Conservation (phyloP, 2,329 filamentous ascomycete genomes). For the Magnaporthales sp. region DNA sequence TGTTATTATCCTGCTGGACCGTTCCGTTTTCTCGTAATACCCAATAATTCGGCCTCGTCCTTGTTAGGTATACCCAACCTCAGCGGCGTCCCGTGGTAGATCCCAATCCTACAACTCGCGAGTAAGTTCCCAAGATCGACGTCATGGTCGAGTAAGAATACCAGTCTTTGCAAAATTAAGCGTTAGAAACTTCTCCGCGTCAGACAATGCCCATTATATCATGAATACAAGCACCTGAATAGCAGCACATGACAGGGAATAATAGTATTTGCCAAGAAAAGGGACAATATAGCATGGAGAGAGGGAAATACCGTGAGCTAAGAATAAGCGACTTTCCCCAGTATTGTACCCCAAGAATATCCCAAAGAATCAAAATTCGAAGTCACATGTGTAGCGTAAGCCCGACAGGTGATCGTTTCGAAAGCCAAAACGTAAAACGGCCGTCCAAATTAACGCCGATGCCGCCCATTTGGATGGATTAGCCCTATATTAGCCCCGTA, state of each 20-base stretch:
- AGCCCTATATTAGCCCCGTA: background rate
- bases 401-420: slow-evolving; percentile 2
- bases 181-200: background rate
- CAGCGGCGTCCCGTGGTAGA: background rate
- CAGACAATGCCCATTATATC: background rate
- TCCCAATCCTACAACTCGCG: background rate
- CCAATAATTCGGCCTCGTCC: background rate
- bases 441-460: slow-evolving; percentile 3
- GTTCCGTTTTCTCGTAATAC: background rate
- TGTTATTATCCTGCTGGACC: background rate
- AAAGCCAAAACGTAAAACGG: background rate
- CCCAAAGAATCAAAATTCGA: background rate
- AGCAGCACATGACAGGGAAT: background rate
- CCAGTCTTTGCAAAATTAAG: background rate
- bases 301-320: background rate
- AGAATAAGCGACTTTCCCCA: slow-evolving; percentile 3
- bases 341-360: slow-evolving; percentile 1
- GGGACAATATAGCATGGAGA: background rate
- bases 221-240: background rate
- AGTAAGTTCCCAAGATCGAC: background rate
- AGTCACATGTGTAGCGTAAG: slow-evolving; percentile 5
- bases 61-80: background rate
- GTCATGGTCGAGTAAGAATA: background rate
- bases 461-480: background rate
- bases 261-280: background rate